These are phyloP conservation scores for Xylaria polymorpha DNA, from an alignment of 2,329 filamentous ascomycete species.

Conservation along the genomic window DNA sequence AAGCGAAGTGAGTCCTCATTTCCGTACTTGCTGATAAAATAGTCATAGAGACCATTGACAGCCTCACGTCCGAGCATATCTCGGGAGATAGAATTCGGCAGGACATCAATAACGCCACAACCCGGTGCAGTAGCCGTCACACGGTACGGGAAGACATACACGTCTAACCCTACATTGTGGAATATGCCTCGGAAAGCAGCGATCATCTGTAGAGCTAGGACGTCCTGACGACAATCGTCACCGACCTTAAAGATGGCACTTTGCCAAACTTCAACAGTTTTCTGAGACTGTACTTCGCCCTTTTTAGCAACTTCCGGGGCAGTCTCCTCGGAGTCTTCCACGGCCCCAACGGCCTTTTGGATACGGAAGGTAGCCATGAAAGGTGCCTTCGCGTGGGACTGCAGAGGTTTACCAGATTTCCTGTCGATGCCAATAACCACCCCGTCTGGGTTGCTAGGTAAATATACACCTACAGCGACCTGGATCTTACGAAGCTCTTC, in stretches of 20 bases:
- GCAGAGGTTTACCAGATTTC: constrained; percentile 95
- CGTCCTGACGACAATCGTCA: constrained; percentile 97
- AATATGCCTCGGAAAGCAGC: constrained; percentile 97
- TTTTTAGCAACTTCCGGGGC: constrained; percentile 60
- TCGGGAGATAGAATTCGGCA: constrained; percentile 96
- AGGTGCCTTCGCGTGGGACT: constrained; percentile 97
- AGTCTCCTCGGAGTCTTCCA: constrained; percentile 65
- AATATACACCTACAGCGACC: constrained; percentile 95
- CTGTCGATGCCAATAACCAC: constrained; percentile 98
- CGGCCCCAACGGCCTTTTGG: constrained; percentile 75
- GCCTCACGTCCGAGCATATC: constrained; percentile 99
- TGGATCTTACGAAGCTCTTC: constrained; percentile 98
- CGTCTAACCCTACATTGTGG: constrained; percentile 91
- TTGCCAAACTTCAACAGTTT: constrained; percentile 95
- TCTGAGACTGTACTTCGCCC: constrained; percentile 53
- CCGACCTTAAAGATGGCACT: constrained; percentile 99
- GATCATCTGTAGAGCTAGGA: constrained; percentile 97
- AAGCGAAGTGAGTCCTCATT: constrained; percentile 95
- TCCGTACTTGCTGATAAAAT: constrained; percentile 97
- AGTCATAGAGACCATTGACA: constrained; percentile 97
- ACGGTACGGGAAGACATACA: constrained; percentile 96
- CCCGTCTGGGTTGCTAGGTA: constrained; percentile 96
- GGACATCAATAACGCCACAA: constrained; percentile 96
- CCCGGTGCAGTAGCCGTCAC: constrained; percentile 97
- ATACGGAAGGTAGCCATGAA: constrained; percentile 99